A percentile compares a stretch with the other conserved stretches of the same genome.
phyloP scores from a whole-genome alignment of 208 protist species.

The Crithidia sp. region DNA sequence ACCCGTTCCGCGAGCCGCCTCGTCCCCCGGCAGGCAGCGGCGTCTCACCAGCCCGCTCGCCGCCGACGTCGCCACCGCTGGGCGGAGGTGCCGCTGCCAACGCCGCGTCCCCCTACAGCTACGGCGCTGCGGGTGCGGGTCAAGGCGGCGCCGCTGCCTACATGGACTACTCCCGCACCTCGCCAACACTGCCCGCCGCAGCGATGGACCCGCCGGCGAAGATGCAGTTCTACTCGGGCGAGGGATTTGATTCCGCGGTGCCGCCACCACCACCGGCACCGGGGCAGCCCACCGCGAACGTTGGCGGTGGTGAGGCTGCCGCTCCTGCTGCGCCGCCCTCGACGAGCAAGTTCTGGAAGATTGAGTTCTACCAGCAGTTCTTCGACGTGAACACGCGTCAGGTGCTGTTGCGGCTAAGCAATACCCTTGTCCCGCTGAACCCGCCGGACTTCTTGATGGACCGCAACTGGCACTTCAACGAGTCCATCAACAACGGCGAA shows the following conservation, averaged over 20 bases:
- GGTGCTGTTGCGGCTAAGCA: conserved; percentile 77
- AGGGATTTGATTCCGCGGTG: not conserved
- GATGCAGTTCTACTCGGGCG: conserved; percentile 20
- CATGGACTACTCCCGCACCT: conserved; percentile 18
- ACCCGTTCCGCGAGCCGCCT: conserved; percentile 65
- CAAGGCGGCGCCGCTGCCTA: conserved; percentile 13
- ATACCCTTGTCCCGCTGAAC: conserved; percentile 67
- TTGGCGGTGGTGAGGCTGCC: not conserved
- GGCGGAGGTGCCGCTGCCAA: not conserved
- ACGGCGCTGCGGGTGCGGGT: conserved; percentile 13
- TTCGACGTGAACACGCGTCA: conserved; percentile 90
- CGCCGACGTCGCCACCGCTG: not conserved
- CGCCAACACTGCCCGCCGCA: conserved; percentile 6
- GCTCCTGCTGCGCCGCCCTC: conserved; percentile 2
- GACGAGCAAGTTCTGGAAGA: conserved; percentile 78
- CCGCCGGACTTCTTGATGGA: conserved; percentile 84
- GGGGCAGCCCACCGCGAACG: conserved; percentile 1
- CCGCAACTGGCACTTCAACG: conserved; percentile 74
- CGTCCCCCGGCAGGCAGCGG: not conserved
- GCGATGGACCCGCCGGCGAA: conserved; percentile 7
- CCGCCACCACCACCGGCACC: conserved; percentile 10
- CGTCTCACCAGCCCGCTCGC: conserved; percentile 9
- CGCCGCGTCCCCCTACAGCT: conserved; percentile 3
- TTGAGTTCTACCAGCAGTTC: conserved; percentile 91
- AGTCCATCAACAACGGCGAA: conserved; percentile 8